Evolutionary conservation across 257 asterid genomes (phyloP), one percentile per base, ranked within the genome.

Genomic region (Ajuga chamaepitys): DNA sequence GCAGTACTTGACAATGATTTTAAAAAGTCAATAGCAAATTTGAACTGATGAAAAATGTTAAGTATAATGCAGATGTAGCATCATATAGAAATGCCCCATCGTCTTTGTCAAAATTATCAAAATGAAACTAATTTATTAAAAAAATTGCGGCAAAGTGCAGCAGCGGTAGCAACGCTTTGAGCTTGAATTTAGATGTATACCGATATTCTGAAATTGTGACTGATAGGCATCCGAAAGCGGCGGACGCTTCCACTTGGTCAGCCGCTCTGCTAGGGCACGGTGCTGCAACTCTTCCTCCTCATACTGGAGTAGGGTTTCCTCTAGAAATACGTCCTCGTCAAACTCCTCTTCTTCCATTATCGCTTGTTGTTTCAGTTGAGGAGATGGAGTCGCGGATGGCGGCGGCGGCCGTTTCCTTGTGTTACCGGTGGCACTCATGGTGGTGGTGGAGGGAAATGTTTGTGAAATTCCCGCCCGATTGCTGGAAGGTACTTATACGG

Each of bases 271-370:
- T 7, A 89, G 64, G 11, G 85, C 75, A 30, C 88, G 72, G 68
- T 81, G 82, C 75, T 78, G 88, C 14, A 81, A 54, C 59, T 86
- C 88, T 56, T 88, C 91, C 71, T 94, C 95, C 71, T 94, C 95
- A 76, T 55, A 70, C 60, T 84, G 95, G 40, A 93, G 85, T 62
- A 86, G 83, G 79, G 89, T 82, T 82, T 94, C 96, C 58, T 89
- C 97, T 65, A 87, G 78, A 78, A 86, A 89, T 7, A 87, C 79
- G 58, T 94, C 99, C 74, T 90, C 99, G 64, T 89, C 97, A 1
- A 86, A 57, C 60, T 90, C 97, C 71, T 94, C 99, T 14, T 88
- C 97, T 56, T 86, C 97, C 76, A 73, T 55, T 7, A 72, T n/a
- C 3, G 85, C 86, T 13, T 79, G 95, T 9, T 83, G 86, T 72